Base-by-base conservation (phyloP, 1,284 basidiomycete species). In the Cryptococcus hybrid region DNA sequence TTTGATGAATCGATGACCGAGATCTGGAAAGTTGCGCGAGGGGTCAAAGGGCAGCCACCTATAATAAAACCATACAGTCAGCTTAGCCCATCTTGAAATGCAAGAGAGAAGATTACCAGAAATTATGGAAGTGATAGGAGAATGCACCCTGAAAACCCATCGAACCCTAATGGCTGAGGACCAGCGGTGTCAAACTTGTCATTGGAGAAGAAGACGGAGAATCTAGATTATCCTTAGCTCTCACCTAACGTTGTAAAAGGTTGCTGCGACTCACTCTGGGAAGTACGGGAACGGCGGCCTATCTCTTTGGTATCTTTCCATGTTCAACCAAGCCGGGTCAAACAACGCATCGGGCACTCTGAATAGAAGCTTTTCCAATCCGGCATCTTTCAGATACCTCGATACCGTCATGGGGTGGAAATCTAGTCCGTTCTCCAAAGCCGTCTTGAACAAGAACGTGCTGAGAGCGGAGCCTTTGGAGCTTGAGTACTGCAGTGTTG, bases 1-100 rank as follows among this genome's bases (percentile, higher is more conserved):
- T 36, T 84, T 84, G 40, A 80, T 80, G 74, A 96, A 96, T 24
- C 83, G 83, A 3, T 84, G 80, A 1, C 93, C 93, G 18, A 96
- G 84, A 72, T 95, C 93, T 7, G 93, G 93, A 84, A 86, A 96
- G 74, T 95, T 92, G 15, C 92, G 86, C 7, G 84, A 79, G 1
- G 88, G 83, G 74, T 97, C 93, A 67, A 96, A 94, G 2, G 92
- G 89, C 60, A 89, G 86, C 92, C 93, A 95, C 90, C 91, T 93
- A 62, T n/a, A 56, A 15, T 2, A 13, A 46, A 30, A 30, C 30
- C 30, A 30, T 30, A 30, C 3, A 30, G 30, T 47, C 18, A 11
- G 39, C 12, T 54, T 30, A 54, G 52, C 15, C 8, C 18, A 49
- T 9, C 9, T 34, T 11, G 24, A 49, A 9, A 1, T 34, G 1